A percentile compares a stretch with the other conserved stretches of the same genome.
Conservation (phyloP, 192 early-diverging fungal genomes). For the Pecoramyces ruminantium region DNA sequence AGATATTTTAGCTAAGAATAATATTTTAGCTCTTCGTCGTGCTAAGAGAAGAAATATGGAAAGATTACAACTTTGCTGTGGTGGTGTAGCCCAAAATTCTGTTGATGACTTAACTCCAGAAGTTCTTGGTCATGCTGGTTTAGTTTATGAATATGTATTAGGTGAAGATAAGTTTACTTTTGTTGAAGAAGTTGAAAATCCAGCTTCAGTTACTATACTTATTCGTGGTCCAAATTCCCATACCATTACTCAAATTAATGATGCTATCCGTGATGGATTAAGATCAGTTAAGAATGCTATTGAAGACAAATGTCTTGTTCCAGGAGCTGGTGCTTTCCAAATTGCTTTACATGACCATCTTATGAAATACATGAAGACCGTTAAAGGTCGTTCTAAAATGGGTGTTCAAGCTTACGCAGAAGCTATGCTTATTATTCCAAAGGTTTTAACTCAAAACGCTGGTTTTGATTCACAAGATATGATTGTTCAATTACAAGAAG, state of each 20-base stretch:
- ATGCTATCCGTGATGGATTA: conserved; percentile 94
- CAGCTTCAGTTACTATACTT: conserved; percentile 78
- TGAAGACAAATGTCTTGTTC: conserved; percentile 77
- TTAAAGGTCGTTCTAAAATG: conserved; percentile 88
- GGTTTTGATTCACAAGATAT: conserved; percentile 94
- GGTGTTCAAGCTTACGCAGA: conserved; percentile 95
- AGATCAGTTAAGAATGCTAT: conserved; percentile 96
- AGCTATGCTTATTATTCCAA: conserved; percentile 88
- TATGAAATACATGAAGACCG: conserved; percentile 65
- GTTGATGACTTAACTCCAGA: conserved; percentile 81
- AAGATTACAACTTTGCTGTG: conserved; percentile 85
- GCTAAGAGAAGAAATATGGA: conserved; percentile 99
- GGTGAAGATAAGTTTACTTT: conserved; percentile 99
- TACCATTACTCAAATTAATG: conserved; percentile 85
- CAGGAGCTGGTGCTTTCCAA: conserved; percentile 93
- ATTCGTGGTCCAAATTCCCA: conserved; percentile 80
- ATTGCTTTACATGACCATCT: conserved; percentile 72
- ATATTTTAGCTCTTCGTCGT: conserved; percentile 82
- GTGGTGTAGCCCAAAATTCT: conserved; percentile 91
- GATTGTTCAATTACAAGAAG: conserved; percentile 82
- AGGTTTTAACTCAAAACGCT: conserved; percentile 85
- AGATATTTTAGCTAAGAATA: conserved; percentile 89
- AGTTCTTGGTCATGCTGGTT: conserved; percentile 77
- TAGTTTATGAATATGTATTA: conserved; percentile 88
- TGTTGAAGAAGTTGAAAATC: conserved; percentile 85